phyloP scores from a whole-genome alignment of 345 rosid species.

The Fremontodendron californicum region DNA sequence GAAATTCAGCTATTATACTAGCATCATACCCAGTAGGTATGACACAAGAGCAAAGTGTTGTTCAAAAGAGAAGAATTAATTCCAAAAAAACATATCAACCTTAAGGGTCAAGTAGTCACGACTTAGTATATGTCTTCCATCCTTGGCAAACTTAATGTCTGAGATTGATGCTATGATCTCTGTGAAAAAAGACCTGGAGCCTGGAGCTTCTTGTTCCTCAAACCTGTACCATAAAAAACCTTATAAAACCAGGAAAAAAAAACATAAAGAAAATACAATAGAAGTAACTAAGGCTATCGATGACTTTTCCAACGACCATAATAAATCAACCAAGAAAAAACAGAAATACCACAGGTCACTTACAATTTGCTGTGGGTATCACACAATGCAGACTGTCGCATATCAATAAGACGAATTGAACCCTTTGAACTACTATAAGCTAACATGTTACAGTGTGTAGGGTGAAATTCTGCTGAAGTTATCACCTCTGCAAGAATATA shows the following conservation, averaged over 20 bases:
- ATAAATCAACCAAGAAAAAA: background rate
- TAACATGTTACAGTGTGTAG: constrained; percentile 83
- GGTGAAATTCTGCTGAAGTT: constrained; percentile 98
- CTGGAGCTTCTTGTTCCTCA: constrained; percentile 96
- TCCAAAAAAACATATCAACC: constrained; percentile 36
- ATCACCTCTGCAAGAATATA: constrained; percentile 79
- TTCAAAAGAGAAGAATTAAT: background rate
- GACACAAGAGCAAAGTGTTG: background rate
- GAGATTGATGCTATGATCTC: constrained; percentile 99
- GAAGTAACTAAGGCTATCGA: background rate
- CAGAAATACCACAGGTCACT: constrained; percentile 26
- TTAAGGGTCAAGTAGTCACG: constrained; percentile 99
- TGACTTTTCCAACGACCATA: background rate
- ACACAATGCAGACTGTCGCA: constrained; percentile 96
- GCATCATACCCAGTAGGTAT: background rate
- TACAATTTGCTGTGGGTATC: constrained; percentile 93
- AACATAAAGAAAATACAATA: background rate
- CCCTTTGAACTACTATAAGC: constrained; percentile 99
- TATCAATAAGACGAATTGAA: constrained; percentile 88
- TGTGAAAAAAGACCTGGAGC: constrained; percentile 94
- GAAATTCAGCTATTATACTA: background rate
- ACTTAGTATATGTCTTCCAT: constrained; percentile 89
- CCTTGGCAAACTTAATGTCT: constrained; percentile 85
- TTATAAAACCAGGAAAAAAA: constrained; percentile 10
- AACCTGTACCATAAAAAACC: constrained; percentile 50